phyloP scores from a whole-genome alignment of 495 filamentous ascomycete species.

The Neurospora discreta region DNA sequence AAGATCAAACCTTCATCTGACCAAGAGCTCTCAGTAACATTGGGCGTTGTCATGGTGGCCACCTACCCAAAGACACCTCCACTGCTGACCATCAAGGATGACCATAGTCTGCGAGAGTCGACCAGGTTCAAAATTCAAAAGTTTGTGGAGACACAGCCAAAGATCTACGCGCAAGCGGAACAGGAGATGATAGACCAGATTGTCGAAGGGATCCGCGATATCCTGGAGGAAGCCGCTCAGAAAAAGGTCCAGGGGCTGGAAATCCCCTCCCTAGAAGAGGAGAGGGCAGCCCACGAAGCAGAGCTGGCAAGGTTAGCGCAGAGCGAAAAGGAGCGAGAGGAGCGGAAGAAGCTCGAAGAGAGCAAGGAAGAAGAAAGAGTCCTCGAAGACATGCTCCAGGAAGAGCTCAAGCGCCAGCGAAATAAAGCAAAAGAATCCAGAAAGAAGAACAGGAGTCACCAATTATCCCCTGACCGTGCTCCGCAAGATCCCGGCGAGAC shows the following conservation, averaged over 20 bases:
- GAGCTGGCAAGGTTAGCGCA: constrained; percentile 38
- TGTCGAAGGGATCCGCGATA: constrained; percentile 70
- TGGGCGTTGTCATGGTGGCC: constrained; percentile 67
- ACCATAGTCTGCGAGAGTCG: constrained; percentile 48
- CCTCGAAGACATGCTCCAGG: constrained; percentile 62
- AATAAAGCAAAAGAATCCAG: constrained; percentile 45
- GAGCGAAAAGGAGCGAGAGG: constrained; percentile 36
- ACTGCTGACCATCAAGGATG: constrained; percentile 56
- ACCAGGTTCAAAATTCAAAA: constrained; percentile 57
- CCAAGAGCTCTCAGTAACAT: constrained; percentile 48
- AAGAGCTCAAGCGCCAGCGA: constrained; percentile 58
- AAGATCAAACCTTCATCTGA: constrained; percentile 61
- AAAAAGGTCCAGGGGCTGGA: constrained; percentile 58
- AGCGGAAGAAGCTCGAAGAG: constrained; percentile 42
- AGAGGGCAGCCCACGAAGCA: constrained; percentile 58
- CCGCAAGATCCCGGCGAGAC: constrained; percentile 19
- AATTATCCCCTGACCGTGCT: constrained; percentile 15
- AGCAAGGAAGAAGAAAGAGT: constrained; percentile 64
- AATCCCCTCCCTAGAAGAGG: constrained; percentile 80
- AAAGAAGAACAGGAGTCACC: constrained; percentile 29
- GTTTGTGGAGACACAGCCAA: constrained; percentile 58
- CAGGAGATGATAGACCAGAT: constrained; percentile 86
- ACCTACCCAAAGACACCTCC: constrained; percentile 89
- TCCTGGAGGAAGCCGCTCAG: constrained; percentile 75
- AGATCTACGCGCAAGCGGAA: constrained; percentile 41